Conservation (phyloP, 164 flowering plant species). For the Magnolia sinica region DNA sequence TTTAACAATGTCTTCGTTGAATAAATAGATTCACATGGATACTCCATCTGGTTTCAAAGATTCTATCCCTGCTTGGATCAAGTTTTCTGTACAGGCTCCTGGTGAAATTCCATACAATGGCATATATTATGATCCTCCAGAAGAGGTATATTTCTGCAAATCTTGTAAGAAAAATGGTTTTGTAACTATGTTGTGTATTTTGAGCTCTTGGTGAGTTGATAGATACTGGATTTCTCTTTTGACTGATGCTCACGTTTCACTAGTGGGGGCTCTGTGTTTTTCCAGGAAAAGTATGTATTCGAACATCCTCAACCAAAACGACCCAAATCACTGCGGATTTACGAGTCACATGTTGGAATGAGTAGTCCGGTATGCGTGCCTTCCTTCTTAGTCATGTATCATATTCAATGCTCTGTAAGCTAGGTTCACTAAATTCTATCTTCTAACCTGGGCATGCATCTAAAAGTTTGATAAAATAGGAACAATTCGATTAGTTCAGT, state of each 20-base stretch:
- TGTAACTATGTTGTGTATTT: background rate
- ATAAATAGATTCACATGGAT: slow-evolving; percentile 83
- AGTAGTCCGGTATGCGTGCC: slow-evolving; percentile 72
- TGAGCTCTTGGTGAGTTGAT: background rate
- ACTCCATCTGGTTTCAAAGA: slow-evolving; percentile 94
- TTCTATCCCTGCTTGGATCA: slow-evolving; percentile 98
- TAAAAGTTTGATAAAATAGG: background rate
- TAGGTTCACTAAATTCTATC: background rate
- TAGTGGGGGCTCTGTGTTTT: slow-evolving; percentile 6
- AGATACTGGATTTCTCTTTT: background rate
- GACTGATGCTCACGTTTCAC: background rate
- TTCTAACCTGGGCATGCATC: background rate
- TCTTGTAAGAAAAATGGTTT: background rate
- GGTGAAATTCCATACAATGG: slow-evolving; percentile 95
- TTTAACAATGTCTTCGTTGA: background rate
- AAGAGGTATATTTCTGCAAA: slow-evolving; percentile 53
- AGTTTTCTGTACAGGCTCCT: slow-evolving; percentile 95
- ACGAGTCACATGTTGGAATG: slow-evolving; percentile 99
- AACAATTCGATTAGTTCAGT: background rate
- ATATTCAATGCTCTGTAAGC: background rate
- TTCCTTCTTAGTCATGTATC: slow-evolving; percentile 5
- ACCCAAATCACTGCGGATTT: slow-evolving; percentile 88
- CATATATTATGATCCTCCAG: slow-evolving; percentile 94
- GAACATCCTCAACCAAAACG: slow-evolving; percentile 82
- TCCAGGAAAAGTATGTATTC: slow-evolving; percentile 81